phyloP scores from a whole-genome alignment of 805 yeast species.

The Metschnikowia cubensis region DNA sequence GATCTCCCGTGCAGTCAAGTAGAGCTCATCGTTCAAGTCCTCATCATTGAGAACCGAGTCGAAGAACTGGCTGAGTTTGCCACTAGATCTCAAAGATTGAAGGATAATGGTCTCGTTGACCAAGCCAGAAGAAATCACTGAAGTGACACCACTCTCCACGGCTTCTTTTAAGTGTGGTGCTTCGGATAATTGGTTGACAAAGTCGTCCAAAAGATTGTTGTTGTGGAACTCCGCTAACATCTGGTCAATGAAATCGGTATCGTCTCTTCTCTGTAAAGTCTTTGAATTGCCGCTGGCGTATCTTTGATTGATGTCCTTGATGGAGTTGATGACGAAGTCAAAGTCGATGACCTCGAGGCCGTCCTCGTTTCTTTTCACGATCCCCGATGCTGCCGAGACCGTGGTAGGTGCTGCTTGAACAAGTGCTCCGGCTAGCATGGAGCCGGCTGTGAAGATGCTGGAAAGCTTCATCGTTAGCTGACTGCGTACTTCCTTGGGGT shows the following conservation, averaged over 20 bases:
- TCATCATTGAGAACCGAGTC: slow-evolving; percentile 17
- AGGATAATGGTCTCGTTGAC: slow-evolving; percentile 17
- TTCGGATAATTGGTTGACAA: slow-evolving; percentile 16
- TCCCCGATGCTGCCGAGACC: slow-evolving; percentile 10
- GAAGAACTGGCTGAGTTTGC: slow-evolving; percentile 12
- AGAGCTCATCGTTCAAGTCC: slow-evolving; percentile 16
- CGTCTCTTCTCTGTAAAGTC: slow-evolving; percentile 16
- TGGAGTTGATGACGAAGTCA: slow-evolving; percentile 12
- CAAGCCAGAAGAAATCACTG: slow-evolving; percentile 14
- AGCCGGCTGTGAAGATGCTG: slow-evolving; percentile 16
- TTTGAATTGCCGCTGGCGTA: slow-evolving; percentile 8
- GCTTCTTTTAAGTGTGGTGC: slow-evolving; percentile 16
- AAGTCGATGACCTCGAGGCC: slow-evolving; percentile 16
- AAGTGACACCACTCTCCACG: slow-evolving; percentile 14
- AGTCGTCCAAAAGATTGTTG: slow-evolving; percentile 15
- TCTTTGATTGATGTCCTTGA: slow-evolving; percentile 12
- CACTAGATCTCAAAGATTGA: slow-evolving; percentile 12
- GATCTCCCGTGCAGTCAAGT: slow-evolving; percentile 7
- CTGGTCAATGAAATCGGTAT: slow-evolving; percentile 13
- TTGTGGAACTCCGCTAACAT: slow-evolving; percentile 17
- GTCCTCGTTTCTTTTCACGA: slow-evolving; percentile 12
- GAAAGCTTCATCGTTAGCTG: slow-evolving; percentile 19
- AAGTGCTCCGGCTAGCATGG: slow-evolving; percentile 18
- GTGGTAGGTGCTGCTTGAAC: slow-evolving; percentile 23
- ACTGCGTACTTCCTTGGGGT: background rate